phyloP scores from a whole-genome alignment of 768 basidiomycete genomes.

The Amanita pseudoporphyria region DNA sequence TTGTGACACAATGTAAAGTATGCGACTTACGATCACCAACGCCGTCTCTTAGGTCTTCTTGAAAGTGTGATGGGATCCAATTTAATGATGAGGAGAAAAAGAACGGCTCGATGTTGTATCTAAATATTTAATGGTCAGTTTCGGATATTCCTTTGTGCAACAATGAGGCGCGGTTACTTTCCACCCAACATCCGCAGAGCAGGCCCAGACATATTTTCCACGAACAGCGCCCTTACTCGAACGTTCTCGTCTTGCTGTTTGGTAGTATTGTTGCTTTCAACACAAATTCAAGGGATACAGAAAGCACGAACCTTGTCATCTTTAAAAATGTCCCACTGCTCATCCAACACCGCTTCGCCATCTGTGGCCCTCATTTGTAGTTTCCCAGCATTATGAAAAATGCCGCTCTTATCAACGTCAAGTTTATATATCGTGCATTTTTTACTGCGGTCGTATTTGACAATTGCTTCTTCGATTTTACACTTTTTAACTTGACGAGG shows the following conservation, averaged over 20 bases:
- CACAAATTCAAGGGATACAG: not conserved
- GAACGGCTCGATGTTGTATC: constrained; percentile 55
- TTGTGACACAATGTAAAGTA: not conserved
- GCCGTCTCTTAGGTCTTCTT: constrained; percentile 32
- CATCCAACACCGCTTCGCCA: constrained; percentile 7
- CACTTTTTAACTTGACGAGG: constrained; percentile 31
- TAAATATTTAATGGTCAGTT: constrained; percentile 9
- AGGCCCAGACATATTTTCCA: constrained; percentile 41
- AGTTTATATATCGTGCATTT: constrained; percentile 28
- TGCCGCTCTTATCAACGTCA: constrained; percentile 29
- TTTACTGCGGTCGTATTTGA: constrained; percentile 17
- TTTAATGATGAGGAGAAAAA: constrained; percentile 58
- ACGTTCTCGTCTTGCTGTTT: constrained; percentile 18
- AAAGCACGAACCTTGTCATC: constrained; percentile 22
- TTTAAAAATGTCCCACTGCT: constrained; percentile 28
- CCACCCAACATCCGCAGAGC: constrained; percentile 53
- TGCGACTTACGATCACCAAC: constrained; percentile 43
- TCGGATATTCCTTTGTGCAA: not conserved
- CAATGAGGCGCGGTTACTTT: constrained; percentile 22
- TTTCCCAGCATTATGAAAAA: constrained; percentile 20
- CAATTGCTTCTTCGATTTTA: constrained; percentile 27
- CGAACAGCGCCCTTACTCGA: constrained; percentile 44
- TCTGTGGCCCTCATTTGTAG: constrained; percentile 13
- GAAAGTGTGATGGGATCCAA: constrained; percentile 60
- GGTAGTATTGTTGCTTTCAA: not conserved